Evolutionary conservation across 2,329 filamentous ascomycete species (phyloP), one percentile per base, ranked within the genome.

Genomic region (Colletotrichum sp.): DNA sequence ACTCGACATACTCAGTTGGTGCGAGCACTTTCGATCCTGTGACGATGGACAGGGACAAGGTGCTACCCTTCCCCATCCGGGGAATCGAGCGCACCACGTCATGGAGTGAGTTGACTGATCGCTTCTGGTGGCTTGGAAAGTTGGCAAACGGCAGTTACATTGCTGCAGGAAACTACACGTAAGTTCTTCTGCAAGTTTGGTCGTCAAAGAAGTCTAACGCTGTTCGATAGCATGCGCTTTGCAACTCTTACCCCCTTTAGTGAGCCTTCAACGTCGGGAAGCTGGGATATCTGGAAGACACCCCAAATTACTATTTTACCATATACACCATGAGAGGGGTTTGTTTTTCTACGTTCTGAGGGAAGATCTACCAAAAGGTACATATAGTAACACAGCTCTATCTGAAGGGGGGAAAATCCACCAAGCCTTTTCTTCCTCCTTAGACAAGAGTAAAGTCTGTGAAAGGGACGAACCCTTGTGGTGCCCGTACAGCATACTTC

Each of bases 61-160:
- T 78, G 9, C 76, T 78, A 10, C 71, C 79, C 2, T 81, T 80
- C 57, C 82, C 82, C 0, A 59, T 77, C 1, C 60, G 67, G 9
- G 76, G 80, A 6, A 68, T 77, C 6, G 63, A 78, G 36, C 79
- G 80, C 8, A 80, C 77, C 16, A 76, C 73, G 1, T 71, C 70
- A 5, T 77, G 73, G 63, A 57, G 75, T 15, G 64, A 75, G 32
- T 55, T 63, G 44, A 71, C 64, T 7, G 67, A 77, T n/a, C 73
- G 71, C 8, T 80, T 78, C 36, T 81, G 78, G 79, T 82, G 82
- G 81, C 75, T 82, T 7, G 81, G 82, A 9, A 80, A 79, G 63
- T 26, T 83, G 26, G 78, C 78, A 1, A 82, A 82, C 28, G 81
- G 81, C 3, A 78, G 71, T n/a, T 77, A 79, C 32, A 81, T 82